Base-by-base conservation (phyloP, 2,329 filamentous ascomycete genomes). In the Trichoderma asperellum region DNA sequence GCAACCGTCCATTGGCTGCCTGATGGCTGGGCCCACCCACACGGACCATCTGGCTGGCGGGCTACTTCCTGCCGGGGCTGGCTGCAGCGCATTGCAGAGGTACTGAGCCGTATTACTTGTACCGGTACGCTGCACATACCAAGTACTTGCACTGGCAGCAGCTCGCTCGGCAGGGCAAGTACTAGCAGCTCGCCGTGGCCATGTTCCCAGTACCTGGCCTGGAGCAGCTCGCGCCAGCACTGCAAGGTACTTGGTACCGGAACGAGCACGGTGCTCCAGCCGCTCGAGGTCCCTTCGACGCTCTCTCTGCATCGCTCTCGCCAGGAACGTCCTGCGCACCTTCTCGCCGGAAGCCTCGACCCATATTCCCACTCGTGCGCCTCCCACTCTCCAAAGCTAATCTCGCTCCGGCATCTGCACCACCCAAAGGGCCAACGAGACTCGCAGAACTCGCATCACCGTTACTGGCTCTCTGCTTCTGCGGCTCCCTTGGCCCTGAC, bases 281-380 rank as follows among this genome's bases (percentile, higher is more conserved):
- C 12, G 2, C 62, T 40, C 43, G 24, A 63, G 68, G 65, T 67
- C 52, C 16, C 65, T 37, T 56, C n/a, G 32, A 24, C 34, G n/a
- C 52, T 12, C 21, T 53, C 34, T 55, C 37, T 57, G 56, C 62
- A 11, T 53, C 32, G 32, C 59, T 34, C 43, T 52, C 71, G 63
- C 69, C 71, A 71, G 71, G 71, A 74, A 75, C 73, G 66, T 73
- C 72, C 67, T 72, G 71, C 74, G 71, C 73, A 72, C 74, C 70
- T 72, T 68, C 68, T 70, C 71, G 70, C 73, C 72, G 72, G 73
- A 71, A 72, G 71, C 72, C 73, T 74, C 72, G 72, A 75, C 73
- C 74, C 73, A 73, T 76, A 47, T 49, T 49, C 70, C 72, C 72
- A 70, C 55, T 66, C 68, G 73, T 55, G 47, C 72, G 70, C 71